Evolutionary conservation across 2,329 filamentous ascomycete species (phyloP), one percentile per base, ranked within the genome.

Genomic region (Monosporascus sp.): DNA sequence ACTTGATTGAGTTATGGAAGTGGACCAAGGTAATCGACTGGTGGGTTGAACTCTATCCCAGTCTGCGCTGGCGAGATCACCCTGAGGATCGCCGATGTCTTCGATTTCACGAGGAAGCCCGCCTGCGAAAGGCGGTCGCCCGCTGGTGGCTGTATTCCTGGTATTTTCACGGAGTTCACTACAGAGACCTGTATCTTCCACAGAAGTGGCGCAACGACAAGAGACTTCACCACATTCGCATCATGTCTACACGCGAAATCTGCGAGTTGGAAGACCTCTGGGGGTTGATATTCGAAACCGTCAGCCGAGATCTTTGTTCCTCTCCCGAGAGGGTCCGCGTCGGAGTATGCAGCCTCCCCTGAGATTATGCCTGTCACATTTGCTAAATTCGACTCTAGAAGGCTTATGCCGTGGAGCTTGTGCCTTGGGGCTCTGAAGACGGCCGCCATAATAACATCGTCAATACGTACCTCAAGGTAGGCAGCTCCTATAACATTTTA

Each of bases 131-230:
- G 55, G 79, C 77, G 1, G 63, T 82, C 31, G 80, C 79, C 49
- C 67, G 71, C 35, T 83, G 79, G 79, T 81, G 79, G 78, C 69
- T 79, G 4, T 82, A 78, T 56, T 71, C 77, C 7, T 72, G 73
- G 37, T 76, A 78, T 55, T 81, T 81, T 54, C 78, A 82, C 47
- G 73, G 74, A 11, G 72, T 73, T 35, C 65, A 68, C 37, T 71
- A 68, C 9, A 65, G 68, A 26, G 50, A 59, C 43, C 53, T 53
- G 2, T 54, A 51, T 22, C 37, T 27, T 20, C 60, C 60, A 1
- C 60, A 55, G 40, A 58, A 48, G 37, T 68, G 63, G 57, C 38
- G 56, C 2, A 27, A 50, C 1, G 66, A 69, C 48, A 50, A 53
- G 19, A 54, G 67, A 49, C 61, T 69, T 5, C 55, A 63, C 9